Evolutionary conservation across 1,139 yeast genomes (phyloP), one percentile per base, ranked within the genome.

Genomic region (Sugiyamaella grinbergsii): DNA sequence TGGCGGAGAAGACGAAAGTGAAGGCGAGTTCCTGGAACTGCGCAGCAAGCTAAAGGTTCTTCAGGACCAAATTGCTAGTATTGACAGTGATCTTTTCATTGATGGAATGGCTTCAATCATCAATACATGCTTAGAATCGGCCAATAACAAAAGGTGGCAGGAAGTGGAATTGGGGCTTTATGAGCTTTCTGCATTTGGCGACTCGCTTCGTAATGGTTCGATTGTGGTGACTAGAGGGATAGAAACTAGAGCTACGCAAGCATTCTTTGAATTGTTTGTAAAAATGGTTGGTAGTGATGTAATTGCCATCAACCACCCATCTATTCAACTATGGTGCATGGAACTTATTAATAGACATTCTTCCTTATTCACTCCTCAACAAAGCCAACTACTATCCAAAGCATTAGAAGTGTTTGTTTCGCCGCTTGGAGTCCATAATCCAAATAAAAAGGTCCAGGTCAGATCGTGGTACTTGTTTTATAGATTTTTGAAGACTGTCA

Each of bases 401-500:
- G 82, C 86, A 20, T 72, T 93, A 54, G 86, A 86, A 58, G 77
- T 86, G 24, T 93, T 93, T 66, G 81, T 90, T 42, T 83, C 93
- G 32, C 83, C 82, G 24, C 75, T 83, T 59, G 98, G 97, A 11
- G 79, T 93, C 54, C 90, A 88, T 66, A 88, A 85, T 68, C 73
- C 77, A 3, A 75, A 77, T 56, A 56, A 51, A 22, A 56, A 81
- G 56, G 96, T 91, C 8, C 82, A 91, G 61, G 76, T 82, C 53
- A 81, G 98, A 67, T 78, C 94, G 47, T 93, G 98, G 96, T 93
- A 89, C 66, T 73, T 91, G 56, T 87, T 93, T 60, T 84, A 84
- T 63, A 79, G 95, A 64, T 87, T 90, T 62, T 77, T 91, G 59
- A 89, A 86, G 65, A 71, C 84, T 43, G 83, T 93, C 1, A 85